phyloP scores from a whole-genome alignment of 164 flowering plant genomes.

The Chimonanthus salicifolius region DNA sequence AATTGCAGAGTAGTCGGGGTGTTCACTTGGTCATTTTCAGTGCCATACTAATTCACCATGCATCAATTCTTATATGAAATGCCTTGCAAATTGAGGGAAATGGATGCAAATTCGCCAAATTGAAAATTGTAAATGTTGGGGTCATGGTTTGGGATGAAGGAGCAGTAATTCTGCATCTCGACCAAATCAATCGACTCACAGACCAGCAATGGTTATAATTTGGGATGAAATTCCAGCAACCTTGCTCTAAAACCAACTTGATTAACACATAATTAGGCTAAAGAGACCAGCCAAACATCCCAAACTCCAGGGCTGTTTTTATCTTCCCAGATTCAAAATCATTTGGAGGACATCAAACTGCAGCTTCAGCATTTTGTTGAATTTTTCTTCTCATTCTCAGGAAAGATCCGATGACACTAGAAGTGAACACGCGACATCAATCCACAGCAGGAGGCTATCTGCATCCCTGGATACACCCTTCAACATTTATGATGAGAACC shows the following conservation, averaged over 20 bases:
- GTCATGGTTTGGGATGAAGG: no score
- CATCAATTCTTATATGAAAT: background rate
- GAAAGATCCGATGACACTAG: constrained; percentile 62
- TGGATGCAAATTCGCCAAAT: no score
- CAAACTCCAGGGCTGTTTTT: background rate
- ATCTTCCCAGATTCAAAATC: background rate
- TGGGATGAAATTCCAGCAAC: no score
- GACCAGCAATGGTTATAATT: no score
- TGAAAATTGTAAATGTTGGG: no score
- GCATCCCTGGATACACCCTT: constrained; percentile 37
- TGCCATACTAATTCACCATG: background rate
- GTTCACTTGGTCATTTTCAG: background rate
- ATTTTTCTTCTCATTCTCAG: constrained; percentile 22
- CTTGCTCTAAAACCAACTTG: no score
- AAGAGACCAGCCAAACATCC: background rate
- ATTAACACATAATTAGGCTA: no score
- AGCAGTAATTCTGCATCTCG: background rate
- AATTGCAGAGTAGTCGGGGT: background rate
- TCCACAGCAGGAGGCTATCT: constrained; percentile 64
- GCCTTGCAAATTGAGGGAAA: no score
- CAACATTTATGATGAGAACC: constrained; percentile 48
- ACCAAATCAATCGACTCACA: background rate
- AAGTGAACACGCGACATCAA: constrained; percentile 43
- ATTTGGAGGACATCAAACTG: background rate
- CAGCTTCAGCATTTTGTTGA: background rate